Conservation (phyloP, 495 filamentous ascomycete species). For the Aspergillus ostianus region DNA sequence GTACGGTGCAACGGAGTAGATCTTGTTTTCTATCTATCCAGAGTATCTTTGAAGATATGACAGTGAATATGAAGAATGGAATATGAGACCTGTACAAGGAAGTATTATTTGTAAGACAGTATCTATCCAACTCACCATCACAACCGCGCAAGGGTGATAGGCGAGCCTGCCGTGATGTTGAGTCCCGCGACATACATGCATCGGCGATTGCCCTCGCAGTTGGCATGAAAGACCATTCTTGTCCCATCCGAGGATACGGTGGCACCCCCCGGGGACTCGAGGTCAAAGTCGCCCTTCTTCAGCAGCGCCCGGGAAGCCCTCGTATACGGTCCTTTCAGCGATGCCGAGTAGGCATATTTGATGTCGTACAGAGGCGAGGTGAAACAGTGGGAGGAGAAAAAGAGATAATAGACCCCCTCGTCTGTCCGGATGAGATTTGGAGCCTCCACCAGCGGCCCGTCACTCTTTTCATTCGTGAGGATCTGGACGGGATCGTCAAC, state of each 20-base stretch:
- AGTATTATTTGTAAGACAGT: too few species aligned
- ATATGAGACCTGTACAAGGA: too few species aligned
- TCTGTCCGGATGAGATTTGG: conserved; percentile 48
- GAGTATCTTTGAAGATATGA: too few species aligned
- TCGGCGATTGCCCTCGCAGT: conserved; percentile 34
- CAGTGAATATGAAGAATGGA: too few species aligned
- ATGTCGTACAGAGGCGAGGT: conserved; percentile 51
- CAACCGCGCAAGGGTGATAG: conserved; percentile 7
- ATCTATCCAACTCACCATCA: not conserved
- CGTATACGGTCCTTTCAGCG: conserved; percentile 46
- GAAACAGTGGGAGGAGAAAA: conserved; percentile 60
- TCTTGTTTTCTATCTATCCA: too few species aligned
- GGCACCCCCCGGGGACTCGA: conserved; percentile 53
- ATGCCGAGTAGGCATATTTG: conserved; percentile 51
- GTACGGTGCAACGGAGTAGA: too few species aligned
- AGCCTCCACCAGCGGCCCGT: conserved; percentile 61
- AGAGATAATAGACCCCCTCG: conserved; percentile 52
- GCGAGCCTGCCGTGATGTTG: conserved; percentile 17
- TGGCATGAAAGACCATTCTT: conserved; percentile 52
- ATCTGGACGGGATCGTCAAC: conserved; percentile 49
- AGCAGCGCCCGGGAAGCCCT: conserved; percentile 36
- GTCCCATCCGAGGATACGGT: conserved; percentile 41
- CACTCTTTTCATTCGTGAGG: conserved; percentile 49
- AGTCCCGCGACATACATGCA: conserved; percentile 34
- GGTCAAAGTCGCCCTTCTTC: conserved; percentile 37